Evolutionary conservation across 208 protist species (phyloP), one percentile per base, ranked within the genome.

Genomic region (Vickermania ingenoplastis): DNA sequence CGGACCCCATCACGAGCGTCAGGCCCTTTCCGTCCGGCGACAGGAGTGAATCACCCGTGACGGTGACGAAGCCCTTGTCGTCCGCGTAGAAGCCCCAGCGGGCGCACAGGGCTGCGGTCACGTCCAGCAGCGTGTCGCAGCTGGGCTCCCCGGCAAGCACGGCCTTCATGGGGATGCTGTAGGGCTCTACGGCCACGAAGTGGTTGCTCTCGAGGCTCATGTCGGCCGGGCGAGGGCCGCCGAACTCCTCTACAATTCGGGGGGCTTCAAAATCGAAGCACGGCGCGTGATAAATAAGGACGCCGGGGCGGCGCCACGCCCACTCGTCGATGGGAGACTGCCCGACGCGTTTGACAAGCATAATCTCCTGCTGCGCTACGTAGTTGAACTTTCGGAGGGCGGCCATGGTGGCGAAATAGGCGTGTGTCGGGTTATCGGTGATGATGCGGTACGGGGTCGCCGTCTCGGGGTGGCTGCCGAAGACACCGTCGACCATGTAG

Each of bases 101-200:
- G 17, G 81, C 83, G 67, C 87, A 94, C 13, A 94, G 72, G 59
- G 82, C 75, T 0, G 83, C 87, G 0, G 75, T 80, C 53, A 68
- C 83, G 71, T 91, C 81, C 17, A 94, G 70, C 7, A 94, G 73
- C 52, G 65, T 60, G 41, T 94, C 87, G 57, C 79, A 90, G 67
- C 79, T 88, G 30, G 81, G 75, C 61, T 93, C 86, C 17, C 78
- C 83, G 28, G 73, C 79, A 24, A 95, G 73, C 53, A 79, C 65
- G n/a, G 69, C 88, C 70, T 92, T 93, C 84, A 92, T 91, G 5
- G 85, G 82, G 54, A 94, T 96, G 63, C 79, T 92, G 68, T 96
- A 90, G 48, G 84, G 86, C 60, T 96, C 87, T 41, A 86, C 36
- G 14, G 86, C 81, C 53, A 94, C 69, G 69, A 95, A 94, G 53